These are phyloP conservation scores for Calonectria montana DNA, from an alignment of 2,329 filamentous ascomycete genomes.

Conservation along the genomic window DNA sequence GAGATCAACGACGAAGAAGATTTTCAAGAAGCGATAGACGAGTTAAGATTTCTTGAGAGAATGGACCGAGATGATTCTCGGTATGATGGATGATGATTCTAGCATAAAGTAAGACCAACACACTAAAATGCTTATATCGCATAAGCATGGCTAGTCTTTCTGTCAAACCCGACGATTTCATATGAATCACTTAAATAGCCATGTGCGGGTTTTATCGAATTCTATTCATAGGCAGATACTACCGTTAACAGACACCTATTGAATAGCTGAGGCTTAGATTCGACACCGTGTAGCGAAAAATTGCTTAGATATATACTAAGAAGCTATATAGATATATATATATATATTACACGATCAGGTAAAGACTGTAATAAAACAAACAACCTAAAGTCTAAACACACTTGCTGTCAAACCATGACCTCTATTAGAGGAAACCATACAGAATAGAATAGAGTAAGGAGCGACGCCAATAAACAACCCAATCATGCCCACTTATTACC, in stretches of 20 bases:
- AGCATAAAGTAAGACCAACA: no score
- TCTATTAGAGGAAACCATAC: not conserved
- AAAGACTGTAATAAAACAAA: not conserved
- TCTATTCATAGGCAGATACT: no score
- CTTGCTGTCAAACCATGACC: not conserved
- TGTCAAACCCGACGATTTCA: no score
- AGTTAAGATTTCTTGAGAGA: not conserved
- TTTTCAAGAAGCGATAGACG: not conserved
- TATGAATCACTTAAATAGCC: no score
- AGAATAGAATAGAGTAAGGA: not conserved
- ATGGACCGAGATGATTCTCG: not conserved
- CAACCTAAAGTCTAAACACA: not conserved
- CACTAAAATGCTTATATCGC: no score
- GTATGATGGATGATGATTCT: no score
- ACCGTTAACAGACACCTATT: not conserved
- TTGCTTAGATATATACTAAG: no score
- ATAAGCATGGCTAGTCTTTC: no score
- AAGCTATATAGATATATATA: not conserved
- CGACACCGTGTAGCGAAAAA: no score
- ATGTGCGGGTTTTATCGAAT: no score
- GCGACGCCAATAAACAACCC: not conserved
- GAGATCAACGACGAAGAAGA: not conserved
- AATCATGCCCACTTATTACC: not conserved
- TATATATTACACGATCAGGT: not conserved
- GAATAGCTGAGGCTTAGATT: not conserved